phyloP scores from a whole-genome alignment of 768 basidiomycete species.

The Amanita inopinata region DNA sequence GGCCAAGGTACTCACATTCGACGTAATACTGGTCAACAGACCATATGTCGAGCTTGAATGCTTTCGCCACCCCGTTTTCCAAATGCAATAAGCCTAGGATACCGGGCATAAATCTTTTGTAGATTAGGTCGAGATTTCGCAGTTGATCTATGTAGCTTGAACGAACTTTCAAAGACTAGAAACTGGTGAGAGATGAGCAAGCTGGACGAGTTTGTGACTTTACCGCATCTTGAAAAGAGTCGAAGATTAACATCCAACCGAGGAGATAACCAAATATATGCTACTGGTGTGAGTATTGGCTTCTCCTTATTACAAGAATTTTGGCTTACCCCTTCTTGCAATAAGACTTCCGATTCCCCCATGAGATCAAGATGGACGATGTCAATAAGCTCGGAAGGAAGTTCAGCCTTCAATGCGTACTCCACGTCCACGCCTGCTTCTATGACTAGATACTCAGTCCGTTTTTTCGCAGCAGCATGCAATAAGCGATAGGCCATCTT shows the following conservation, averaged over 20 bases:
- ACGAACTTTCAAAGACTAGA: slow-evolving; percentile 80
- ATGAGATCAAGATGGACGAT: slow-evolving; percentile 45
- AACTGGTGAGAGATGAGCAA: slow-evolving; percentile 2
- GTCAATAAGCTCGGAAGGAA: slow-evolving; percentile 60
- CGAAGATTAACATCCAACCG: slow-evolving; percentile 84
- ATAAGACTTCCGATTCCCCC: slow-evolving; percentile 25
- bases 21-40: slow-evolving; percentile 76
- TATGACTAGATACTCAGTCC: slow-evolving; percentile 78
- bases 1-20: slow-evolving; percentile 39
- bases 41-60: slow-evolving; percentile 81
- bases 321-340: slow-evolving; percentile 27
- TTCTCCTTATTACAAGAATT: background rate
- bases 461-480: slow-evolving; percentile 54
- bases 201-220: slow-evolving; percentile 18
- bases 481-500: slow-evolving; percentile 71
- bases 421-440: slow-evolving; percentile 79
- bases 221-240: slow-evolving; percentile 78
- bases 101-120: slow-evolving; percentile 56
- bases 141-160: slow-evolving; percentile 82
- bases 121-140: slow-evolving; percentile 57
- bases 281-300: slow-evolving; percentile 17
- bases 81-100: slow-evolving; percentile 60
- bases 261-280: slow-evolving; percentile 62
- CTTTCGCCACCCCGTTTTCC: slow-evolving; percentile 51
- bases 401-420: slow-evolving; percentile 34